A percentile compares a stretch with the other conserved stretches of the same genome.
Evolutionary conservation across 495 filamentous ascomycete species (phyloP).

Genomic region (Penicillium parvum): DNA sequence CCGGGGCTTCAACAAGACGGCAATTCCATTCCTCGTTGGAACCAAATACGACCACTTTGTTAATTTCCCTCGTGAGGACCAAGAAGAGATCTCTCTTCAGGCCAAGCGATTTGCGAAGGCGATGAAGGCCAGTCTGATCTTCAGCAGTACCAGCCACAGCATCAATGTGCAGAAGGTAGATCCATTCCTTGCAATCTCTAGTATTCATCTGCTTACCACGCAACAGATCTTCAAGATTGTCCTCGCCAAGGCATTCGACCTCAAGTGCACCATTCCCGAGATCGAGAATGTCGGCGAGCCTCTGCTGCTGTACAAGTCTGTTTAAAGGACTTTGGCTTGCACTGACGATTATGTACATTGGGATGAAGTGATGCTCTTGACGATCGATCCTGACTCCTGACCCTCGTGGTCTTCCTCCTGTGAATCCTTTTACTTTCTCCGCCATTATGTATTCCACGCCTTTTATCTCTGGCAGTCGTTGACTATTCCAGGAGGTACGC

Average conservation of each 20-base stretch:
- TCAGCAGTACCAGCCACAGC: constrained; percentile 96
- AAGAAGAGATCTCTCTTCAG: constrained; percentile 97
- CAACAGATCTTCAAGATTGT: constrained; percentile 98
- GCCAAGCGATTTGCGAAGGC: constrained; percentile 95
- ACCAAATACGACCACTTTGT: constrained; percentile 99
- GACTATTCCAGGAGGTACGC: too few relatives aligned
- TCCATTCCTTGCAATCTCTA: not conserved
- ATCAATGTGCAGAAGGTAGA: constrained; percentile 98
- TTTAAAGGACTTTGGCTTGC: constrained; percentile 36
- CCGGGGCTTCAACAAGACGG: constrained; percentile 97
- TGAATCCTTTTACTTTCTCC: constrained; percentile 17
- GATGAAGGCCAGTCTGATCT: constrained; percentile 95
- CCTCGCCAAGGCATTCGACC: constrained; percentile 94
- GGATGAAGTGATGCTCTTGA: constrained; percentile 41
- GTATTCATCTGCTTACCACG: constrained; percentile 5
- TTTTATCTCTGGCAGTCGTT: constrained; percentile 8
- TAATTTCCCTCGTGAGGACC: constrained; percentile 93
- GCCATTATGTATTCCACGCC: constrained; percentile 24
- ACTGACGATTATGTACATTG: constrained; percentile 38
- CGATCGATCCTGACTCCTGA: constrained; percentile 30
- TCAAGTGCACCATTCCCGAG: constrained; percentile 98
- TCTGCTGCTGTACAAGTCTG: constrained; percentile 86
- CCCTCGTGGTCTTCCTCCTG: constrained; percentile 15
- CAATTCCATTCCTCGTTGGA: constrained; percentile 92
- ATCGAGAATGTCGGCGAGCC: constrained; percentile 97